Percentiles rank a stretch among this genome's conserved stretches.
Evolutionary conservation across 768 basidiomycete species (phyloP).

Genomic region (Amanita subjunquillea): DNA sequence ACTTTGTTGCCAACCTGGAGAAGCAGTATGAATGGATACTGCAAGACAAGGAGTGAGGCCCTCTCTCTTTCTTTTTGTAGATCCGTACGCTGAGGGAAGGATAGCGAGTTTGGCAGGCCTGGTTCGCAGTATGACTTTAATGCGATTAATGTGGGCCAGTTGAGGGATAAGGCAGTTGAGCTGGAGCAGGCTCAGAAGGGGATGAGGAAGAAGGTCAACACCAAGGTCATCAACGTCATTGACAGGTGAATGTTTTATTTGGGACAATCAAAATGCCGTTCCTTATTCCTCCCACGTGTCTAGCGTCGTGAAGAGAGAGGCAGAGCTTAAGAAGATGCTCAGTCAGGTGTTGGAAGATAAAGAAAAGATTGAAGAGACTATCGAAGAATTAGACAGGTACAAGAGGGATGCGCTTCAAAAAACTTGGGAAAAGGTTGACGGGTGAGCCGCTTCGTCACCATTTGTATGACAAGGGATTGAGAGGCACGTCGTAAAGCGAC

Average conservation of each 20-base stretch:
- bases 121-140: conserved; percentile 79
- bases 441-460: conserved; percentile 38
- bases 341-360: conserved; percentile 85
- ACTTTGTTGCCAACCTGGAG: conserved; percentile 56
- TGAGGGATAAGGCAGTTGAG: conserved; percentile 59
- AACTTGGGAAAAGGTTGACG: conserved; percentile 94
- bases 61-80: not conserved
- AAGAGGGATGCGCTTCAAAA: conserved; percentile 89
- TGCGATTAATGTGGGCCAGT: conserved; percentile 44
- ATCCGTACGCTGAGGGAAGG: not conserved
- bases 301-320: conserved; percentile 92
- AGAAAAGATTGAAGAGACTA: conserved; percentile 89
- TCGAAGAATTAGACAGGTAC: conserved; percentile 85
- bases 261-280: not conserved
- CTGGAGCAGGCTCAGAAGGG: conserved; percentile 71
- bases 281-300: not conserved
- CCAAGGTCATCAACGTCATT: conserved; percentile 93
- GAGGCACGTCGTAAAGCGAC: conserved; percentile 43
- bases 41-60: conserved; percentile 75
- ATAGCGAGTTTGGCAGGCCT: conserved; percentile 74
- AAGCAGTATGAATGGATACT: conserved; percentile 80
- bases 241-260: conserved; percentile 54
- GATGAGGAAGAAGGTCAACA: conserved; percentile 93
- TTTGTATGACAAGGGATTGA: not conserved
- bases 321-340: conserved; percentile 81